Base-by-base conservation (phyloP, 2,329 filamentous ascomycete species). In the Thielaviopsis musarum region DNA sequence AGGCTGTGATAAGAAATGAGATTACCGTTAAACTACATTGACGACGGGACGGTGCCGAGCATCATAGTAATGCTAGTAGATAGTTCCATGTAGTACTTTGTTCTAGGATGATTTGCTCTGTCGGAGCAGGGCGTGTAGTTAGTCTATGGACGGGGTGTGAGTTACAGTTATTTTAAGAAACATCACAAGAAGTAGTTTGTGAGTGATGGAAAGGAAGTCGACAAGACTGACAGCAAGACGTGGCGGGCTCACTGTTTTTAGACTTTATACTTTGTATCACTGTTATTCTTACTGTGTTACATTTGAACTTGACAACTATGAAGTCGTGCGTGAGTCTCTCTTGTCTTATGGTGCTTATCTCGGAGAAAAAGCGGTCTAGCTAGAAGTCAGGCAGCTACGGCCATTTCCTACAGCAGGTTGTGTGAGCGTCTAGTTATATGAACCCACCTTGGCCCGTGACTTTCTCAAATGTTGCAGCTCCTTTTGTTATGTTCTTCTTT, bases 11-110 rank as follows among this genome's bases (percentile, higher is more conserved):
- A 7, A 34, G 30, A 34, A 12, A 34, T 34, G 30, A 12, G 30
- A 34, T 70, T 71, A 64, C 72, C 72, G 28, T 77, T 74, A 67
- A 78, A 77, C 61, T 77, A 70, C 66, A 67, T 77, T 51, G 70
- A 72, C 28, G 72, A 75, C 60, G 67, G 51, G 5, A 66, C 68
- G 19, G 66, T 71, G 2, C 61, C 66, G 2, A 63, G 69, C 22
- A 66, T 77, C 10, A 62, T 64, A 41, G 61, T 64, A 15, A 64
- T 77, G 19, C 61, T 77, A 56, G 62, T 61, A 15, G 65, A 65
- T 4, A 66, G 67, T 63, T 67, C 10, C 61, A 62, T 78, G 6
- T 64, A 70, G 28, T 76, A 73, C 61, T 65, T 78, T 49, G 73
- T 73, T 62, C 67, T 77, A 41, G 69, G 70, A 6, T 68, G 71